Evolutionary conservation across 371 early-diverging fungal genomes (phyloP).

Genomic region (Sanchytrium tribonematis): DNA sequence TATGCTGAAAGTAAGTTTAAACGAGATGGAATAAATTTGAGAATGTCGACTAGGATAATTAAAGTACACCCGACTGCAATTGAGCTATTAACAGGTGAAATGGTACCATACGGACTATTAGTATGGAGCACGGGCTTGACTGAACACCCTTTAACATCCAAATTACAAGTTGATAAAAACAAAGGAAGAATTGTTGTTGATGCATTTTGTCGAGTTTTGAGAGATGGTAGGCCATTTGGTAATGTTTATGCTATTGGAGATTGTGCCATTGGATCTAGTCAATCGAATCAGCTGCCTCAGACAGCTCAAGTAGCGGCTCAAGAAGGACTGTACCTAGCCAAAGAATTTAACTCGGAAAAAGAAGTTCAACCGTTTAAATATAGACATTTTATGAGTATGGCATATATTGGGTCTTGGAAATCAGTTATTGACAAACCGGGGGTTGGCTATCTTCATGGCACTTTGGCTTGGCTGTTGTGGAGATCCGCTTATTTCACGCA

Average conservation of each 20-base stretch:
- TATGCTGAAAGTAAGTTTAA: slow-evolving; percentile 39
- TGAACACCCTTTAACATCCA: slow-evolving; percentile 28
- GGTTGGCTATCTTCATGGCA: background rate
- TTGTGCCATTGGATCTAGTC: slow-evolving; percentile 37
- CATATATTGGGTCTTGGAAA: slow-evolving; percentile 48
- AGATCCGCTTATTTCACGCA: slow-evolving; percentile 42
- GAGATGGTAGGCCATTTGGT: slow-evolving; percentile 17
- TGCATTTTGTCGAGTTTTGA: slow-evolving; percentile 28
- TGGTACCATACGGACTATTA: slow-evolving; percentile 34
- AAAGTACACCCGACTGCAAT: slow-evolving; percentile 20
- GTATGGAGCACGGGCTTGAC: slow-evolving; percentile 63
- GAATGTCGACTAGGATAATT: slow-evolving; percentile 37
- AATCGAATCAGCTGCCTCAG: slow-evolving; percentile 24
- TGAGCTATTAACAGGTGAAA: slow-evolving; percentile 15
- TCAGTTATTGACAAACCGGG: slow-evolving; percentile 1
- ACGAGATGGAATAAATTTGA: slow-evolving; percentile 35
- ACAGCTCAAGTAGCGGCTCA: slow-evolving; percentile 73
- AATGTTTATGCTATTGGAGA: slow-evolving; percentile 47
- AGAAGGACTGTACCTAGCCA: slow-evolving; percentile 34
- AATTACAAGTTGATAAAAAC: slow-evolving; percentile 17
- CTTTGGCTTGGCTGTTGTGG: slow-evolving; percentile 38
- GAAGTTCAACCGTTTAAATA: slow-evolving; percentile 26
- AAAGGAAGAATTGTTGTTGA: slow-evolving; percentile 23
- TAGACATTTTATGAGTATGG: slow-evolving; percentile 39
- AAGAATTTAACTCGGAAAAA: background rate